Evolutionary conservation across 169 alveolate species (phyloP).

Genomic region (Babesia bigemina): DNA sequence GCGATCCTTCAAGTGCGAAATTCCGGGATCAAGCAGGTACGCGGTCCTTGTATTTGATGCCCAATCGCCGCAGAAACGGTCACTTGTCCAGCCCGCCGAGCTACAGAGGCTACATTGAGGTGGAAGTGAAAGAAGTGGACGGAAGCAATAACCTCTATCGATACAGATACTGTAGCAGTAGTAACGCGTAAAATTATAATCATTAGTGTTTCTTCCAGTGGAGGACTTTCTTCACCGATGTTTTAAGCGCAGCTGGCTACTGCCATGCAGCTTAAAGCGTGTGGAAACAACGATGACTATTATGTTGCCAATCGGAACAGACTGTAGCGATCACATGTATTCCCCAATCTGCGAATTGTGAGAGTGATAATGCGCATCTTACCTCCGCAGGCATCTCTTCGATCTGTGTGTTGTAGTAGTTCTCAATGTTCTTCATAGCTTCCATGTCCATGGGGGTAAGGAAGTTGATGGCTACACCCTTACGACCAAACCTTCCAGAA

Average conservation of each 20-base stretch:
- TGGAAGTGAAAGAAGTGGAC: not conserved
- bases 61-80: too few relatives aligned
- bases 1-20: too few relatives aligned
- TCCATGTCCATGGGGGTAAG: constrained; percentile 94
- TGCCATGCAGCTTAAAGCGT: constrained; percentile 6
- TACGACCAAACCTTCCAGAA: constrained; percentile 99
- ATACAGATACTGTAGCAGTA: constrained; percentile 22
- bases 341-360: constrained; percentile 52
- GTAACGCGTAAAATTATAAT: constrained; percentile 26
- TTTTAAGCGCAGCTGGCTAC: constrained; percentile 5
- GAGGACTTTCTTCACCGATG: constrained; percentile 26
- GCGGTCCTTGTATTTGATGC: too few relatives aligned
- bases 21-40: too few relatives aligned
- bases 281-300: not conserved
- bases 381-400: constrained; percentile 99
- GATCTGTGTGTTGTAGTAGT: constrained; percentile 97
- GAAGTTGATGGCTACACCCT: constrained; percentile 99
- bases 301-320: constrained; percentile 3
- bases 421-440: constrained; percentile 93
- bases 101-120: not conserved
- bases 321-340: constrained; percentile 43
- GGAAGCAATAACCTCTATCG: not conserved
- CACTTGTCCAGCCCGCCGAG: too few relatives aligned
- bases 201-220: constrained; percentile 1
- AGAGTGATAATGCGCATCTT: not conserved